phyloP scores from a whole-genome alignment of 1,284 basidiomycete genomes.

The Singerocomus inundabilis region DNA sequence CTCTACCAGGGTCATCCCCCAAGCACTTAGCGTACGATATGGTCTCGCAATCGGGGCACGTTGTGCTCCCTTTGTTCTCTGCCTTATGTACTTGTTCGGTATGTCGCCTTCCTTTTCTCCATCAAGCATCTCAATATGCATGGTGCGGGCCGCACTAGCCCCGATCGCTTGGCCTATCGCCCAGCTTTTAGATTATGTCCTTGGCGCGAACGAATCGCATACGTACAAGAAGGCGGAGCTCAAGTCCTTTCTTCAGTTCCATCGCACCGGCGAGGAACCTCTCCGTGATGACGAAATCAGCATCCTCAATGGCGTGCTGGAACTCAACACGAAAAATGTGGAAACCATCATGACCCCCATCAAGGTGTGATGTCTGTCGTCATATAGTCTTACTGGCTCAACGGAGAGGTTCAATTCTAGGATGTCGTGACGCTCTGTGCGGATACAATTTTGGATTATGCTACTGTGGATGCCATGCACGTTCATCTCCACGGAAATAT shows the following conservation, averaged over 20 bases:
- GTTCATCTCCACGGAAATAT: conserved; percentile 20
- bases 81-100: conserved; percentile 81
- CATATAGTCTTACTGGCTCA: not conserved
- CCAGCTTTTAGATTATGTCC: conserved; percentile 77
- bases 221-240: conserved; percentile 93
- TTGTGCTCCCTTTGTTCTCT: conserved; percentile 80
- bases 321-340: conserved; percentile 82
- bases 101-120: not conserved
- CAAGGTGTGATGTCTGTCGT: conserved; percentile 42
- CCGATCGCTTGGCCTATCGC: conserved; percentile 90
- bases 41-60: conserved; percentile 87
- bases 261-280: conserved; percentile 83
- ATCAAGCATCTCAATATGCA: not conserved
- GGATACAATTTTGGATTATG: conserved; percentile 80
- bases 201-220: conserved; percentile 69
- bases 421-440: conserved; percentile 78
- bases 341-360: conserved; percentile 88
- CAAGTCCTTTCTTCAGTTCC: conserved; percentile 91
- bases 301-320: conserved; percentile 86
- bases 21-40: conserved; percentile 84
- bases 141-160: conserved; percentile 39
- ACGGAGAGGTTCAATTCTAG: conserved; percentile 33
- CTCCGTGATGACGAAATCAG: conserved; percentile 86
- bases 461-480: conserved; percentile 72
- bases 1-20: conserved; percentile 77